Evolutionary conservation across 768 basidiomycete genomes (phyloP).

Genomic region (Termitomyces sp.): DNA sequence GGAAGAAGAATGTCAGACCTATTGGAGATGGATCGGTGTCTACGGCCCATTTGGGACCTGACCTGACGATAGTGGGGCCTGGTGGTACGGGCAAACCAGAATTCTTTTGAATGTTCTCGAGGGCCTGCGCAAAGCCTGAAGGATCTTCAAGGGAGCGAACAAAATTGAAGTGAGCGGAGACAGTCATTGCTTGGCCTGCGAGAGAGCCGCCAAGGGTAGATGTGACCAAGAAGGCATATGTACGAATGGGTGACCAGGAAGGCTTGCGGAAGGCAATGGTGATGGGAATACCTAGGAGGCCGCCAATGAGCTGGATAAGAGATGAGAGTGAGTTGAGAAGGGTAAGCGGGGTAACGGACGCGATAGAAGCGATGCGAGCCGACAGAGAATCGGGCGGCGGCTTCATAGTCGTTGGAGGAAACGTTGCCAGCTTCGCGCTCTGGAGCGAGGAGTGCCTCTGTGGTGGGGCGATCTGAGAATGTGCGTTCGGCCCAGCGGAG

Average conservation of each 20-base stretch:
- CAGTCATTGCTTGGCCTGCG: conserved; percentile 23
- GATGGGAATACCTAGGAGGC: conserved; percentile 11
- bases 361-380: conserved; percentile 36
- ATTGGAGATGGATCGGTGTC: conserved; percentile 11
- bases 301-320: conserved; percentile 12
- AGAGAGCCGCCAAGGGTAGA: conserved; percentile 26
- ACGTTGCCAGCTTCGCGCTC: conserved; percentile 51
- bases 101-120: conserved; percentile 41
- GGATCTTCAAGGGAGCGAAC: conserved; percentile 36
- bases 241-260: conserved; percentile 17
- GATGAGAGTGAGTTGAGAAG: not conserved
- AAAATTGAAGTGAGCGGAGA: conserved; percentile 33
- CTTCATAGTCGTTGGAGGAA: conserved; percentile 51
- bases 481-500: conserved; percentile 36
- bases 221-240: conserved; percentile 16
- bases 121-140: conserved; percentile 34
- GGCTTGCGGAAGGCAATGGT: conserved; percentile 19
- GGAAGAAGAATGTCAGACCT: not conserved
- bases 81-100: conserved; percentile 27
- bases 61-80: conserved; percentile 27
- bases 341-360: conserved; percentile 20
- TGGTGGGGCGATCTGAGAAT: conserved; percentile 37
- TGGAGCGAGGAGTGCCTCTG: conserved; percentile 48
- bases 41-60: conserved; percentile 13
- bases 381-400: conserved; percentile 51